phyloP scores from a whole-genome alignment of 164 flowering plant genomes.

The Taxillus chinensis region DNA sequence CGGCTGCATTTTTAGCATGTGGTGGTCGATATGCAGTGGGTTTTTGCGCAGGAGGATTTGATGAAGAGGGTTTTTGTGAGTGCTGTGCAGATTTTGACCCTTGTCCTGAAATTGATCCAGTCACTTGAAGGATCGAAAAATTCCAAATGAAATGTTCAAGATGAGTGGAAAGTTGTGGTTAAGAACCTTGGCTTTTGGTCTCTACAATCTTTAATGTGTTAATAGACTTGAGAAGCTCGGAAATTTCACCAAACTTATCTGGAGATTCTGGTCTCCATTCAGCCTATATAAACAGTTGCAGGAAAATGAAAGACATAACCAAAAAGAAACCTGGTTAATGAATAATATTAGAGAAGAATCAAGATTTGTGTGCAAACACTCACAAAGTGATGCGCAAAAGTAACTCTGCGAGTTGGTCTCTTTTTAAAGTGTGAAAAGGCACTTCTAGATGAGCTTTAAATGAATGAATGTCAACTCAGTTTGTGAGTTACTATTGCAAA shows the following conservation, averaged over 20 bases:
- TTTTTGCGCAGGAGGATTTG: slow-evolving; percentile 48
- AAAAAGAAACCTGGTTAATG: neutral
- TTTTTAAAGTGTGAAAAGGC: too few relatives aligned
- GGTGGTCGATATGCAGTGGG: slow-evolving; percentile 98
- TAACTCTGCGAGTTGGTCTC: too few relatives aligned
- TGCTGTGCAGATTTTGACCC: slow-evolving; percentile 38
- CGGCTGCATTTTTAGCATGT: slow-evolving; percentile 70
- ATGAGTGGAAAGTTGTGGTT: neutral
- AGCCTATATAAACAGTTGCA: slow-evolving; percentile 26
- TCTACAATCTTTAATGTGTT: slow-evolving; percentile 33
- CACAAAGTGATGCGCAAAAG: too few relatives aligned
- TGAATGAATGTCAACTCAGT: too few relatives aligned
- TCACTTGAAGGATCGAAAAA: neutral
- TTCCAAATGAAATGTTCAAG: neutral
- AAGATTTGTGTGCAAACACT: too few relatives aligned
- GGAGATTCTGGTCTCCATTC: slow-evolving; percentile 70
- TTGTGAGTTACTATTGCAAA: too few relatives aligned
- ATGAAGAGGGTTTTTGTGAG: slow-evolving; percentile 27
- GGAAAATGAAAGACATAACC: neutral
- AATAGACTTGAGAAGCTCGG: slow-evolving; percentile 37
- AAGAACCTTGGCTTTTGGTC: slow-evolving; percentile 35
- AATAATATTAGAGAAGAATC: neutral
- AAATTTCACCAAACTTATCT: slow-evolving; percentile 43
- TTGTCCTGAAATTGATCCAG: slow-evolving; percentile 33
- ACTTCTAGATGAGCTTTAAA: too few relatives aligned